A percentile compares a stretch with the other conserved stretches of the same genome.
phyloP scores from a whole-genome alignment of 495 filamentous ascomycete genomes.

The Neurospora sp. region DNA sequence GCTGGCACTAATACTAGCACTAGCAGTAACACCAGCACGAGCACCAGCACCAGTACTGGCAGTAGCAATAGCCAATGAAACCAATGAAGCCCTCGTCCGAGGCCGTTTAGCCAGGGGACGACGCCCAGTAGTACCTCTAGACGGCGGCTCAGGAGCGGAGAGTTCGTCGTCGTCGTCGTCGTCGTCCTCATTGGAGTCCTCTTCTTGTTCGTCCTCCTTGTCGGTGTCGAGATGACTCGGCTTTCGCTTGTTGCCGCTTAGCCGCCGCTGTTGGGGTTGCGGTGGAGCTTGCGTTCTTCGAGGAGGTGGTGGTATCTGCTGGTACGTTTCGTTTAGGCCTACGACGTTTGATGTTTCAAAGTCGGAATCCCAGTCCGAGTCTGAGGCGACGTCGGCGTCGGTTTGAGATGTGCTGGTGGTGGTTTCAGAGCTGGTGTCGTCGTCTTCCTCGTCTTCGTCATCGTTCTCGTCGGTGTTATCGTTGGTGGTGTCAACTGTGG shows the following conservation, averaged over 20 bases:
- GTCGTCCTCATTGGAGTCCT: neutral
- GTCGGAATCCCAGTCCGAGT: neutral
- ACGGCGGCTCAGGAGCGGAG: neutral
- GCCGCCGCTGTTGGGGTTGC: neutral
- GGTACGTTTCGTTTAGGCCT: neutral
- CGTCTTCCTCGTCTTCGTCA: neutral
- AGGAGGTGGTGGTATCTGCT: neutral
- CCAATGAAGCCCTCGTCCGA: neutral
- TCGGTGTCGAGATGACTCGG: constrained; percentile 1
- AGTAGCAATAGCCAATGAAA: neutral
- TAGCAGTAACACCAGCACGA: neutral
- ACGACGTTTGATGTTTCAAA: constrained; percentile 1
- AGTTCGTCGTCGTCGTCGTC: neutral
- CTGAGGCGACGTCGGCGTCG: neutral
- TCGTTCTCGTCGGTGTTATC: neutral
- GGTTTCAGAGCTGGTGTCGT: neutral
- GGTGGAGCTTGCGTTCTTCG: neutral
- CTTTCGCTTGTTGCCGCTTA: neutral
- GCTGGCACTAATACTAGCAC: neutral
- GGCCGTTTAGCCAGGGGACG: neutral
- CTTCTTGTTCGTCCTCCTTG: constrained; percentile 1
- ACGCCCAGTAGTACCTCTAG: no score
- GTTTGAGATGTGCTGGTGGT: neutral
- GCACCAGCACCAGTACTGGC: no score
- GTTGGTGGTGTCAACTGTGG: neutral